Percentiles rank a stretch among this genome's conserved stretches.
Conservation (phyloP, 23 red algal species). For the Gracilaria vermiculophylla region DNA sequence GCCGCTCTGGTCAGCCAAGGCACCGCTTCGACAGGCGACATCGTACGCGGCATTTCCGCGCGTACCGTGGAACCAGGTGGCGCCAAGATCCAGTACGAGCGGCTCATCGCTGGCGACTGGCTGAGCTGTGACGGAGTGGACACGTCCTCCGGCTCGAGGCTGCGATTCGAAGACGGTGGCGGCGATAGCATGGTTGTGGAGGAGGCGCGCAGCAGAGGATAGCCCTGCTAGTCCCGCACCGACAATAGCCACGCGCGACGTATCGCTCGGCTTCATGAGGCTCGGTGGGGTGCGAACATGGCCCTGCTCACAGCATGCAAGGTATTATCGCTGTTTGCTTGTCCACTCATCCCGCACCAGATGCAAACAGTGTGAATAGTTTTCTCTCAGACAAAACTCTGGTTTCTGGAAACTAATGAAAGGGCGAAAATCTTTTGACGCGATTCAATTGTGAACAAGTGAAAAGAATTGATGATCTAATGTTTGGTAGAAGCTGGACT, state of each 20-base stretch:
- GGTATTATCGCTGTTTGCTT: no score
- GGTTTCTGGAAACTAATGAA: no score
- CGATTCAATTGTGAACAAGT: no score
- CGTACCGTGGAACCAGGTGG: conserved; percentile 56
- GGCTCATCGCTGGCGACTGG: background rate
- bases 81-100: conserved; percentile 14
- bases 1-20: no score
- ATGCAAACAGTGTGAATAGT: no score
- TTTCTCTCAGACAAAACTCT: no score
- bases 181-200: background rate
- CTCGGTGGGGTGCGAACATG: no score
- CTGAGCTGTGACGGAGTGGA: background rate
- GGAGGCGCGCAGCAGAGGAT: conserved; percentile 11
- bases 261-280: background rate
- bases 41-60: conserved; percentile 43
- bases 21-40: background rate
- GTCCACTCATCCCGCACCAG: no score
- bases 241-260: conserved; percentile 22
- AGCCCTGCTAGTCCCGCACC: conserved; percentile 45
- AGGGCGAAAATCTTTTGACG: no score
- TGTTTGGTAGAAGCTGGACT: no score
- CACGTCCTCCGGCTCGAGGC: conserved; percentile 18
- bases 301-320: no score
- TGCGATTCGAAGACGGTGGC: conserved; percentile 37
- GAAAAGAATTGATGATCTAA: no score